phyloP scores from a whole-genome alignment of 768 basidiomycete species.

The Hydnomerulius pinastri region DNA sequence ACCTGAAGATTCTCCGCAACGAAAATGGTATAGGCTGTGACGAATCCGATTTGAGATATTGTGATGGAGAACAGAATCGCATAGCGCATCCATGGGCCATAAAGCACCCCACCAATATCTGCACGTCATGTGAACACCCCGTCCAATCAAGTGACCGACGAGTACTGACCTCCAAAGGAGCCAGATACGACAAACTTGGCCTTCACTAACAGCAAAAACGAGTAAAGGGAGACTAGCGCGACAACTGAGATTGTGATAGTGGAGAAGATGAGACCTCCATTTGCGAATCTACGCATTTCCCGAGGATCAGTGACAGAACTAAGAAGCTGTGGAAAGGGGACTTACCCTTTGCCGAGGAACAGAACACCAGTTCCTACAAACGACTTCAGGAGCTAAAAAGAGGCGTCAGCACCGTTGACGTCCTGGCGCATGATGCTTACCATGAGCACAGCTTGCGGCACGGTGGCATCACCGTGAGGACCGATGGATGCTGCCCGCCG shows the following conservation, averaged over 20 bases:
- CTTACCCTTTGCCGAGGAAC: conserved; percentile 93
- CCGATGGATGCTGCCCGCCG: conserved; percentile 59
- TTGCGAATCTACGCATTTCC: conserved; percentile 69
- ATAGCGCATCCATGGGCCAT: conserved; percentile 92
- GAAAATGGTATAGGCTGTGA: conserved; percentile 92
- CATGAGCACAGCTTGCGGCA: conserved; percentile 92
- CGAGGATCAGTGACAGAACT: conserved; percentile 7
- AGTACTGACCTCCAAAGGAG: conserved; percentile 82
- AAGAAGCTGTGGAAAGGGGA: conserved; percentile 7
- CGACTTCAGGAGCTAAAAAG: conserved; percentile 77
- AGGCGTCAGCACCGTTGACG: conserved; percentile 1
- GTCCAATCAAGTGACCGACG: background rate
- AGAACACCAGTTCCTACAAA: conserved; percentile 96
- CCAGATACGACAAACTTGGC: conserved; percentile 89
- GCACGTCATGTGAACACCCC: background rate
- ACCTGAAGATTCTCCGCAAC: conserved; percentile 86
- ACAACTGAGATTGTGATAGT: conserved; percentile 73
- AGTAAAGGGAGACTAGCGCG: conserved; percentile 85
- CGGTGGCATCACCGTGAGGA: conserved; percentile 81
- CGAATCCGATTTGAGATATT: conserved; percentile 88
- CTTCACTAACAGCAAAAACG: conserved; percentile 88
- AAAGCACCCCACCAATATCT: conserved; percentile 94
- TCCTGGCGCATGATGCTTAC: conserved; percentile 40
- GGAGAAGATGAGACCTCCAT: conserved; percentile 94
- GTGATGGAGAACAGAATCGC: conserved; percentile 86